Conservation (phyloP, 495 filamentous ascomycete species). For the Hypoxylon rickii region DNA sequence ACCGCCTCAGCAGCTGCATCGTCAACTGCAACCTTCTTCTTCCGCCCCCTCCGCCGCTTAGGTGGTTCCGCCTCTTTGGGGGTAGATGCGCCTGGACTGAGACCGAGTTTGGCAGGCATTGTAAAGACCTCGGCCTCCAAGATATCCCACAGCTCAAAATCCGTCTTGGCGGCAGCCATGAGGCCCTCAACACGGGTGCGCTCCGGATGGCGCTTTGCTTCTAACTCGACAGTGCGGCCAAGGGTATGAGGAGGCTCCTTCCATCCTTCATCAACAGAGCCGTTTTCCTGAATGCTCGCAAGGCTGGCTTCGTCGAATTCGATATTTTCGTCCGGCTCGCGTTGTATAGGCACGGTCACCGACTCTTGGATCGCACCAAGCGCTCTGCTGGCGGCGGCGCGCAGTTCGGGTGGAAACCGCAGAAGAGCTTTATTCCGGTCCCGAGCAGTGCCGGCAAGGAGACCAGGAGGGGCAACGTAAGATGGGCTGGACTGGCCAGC, state of each 20-base stretch:
- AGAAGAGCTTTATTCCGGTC: constrained; percentile 44
- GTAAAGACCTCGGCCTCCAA: constrained; percentile 72
- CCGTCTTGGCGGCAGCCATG: constrained; percentile 58
- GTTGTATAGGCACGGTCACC: no score
- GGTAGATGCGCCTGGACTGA: constrained; percentile 11
- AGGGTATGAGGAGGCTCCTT: constrained; percentile 22
- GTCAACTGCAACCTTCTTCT: neutral
- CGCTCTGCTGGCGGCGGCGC: constrained; percentile 44
- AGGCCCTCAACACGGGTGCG: constrained; percentile 51
- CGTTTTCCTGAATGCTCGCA: constrained; percentile 29
- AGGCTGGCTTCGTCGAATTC: constrained; percentile 8
- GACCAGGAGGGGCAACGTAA: constrained; percentile 8
- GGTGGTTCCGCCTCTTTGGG: neutral
- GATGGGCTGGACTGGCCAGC: constrained; percentile 15
- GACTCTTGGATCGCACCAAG: constrained; percentile 40
- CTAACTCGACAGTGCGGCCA: constrained; percentile 38
- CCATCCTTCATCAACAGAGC: constrained; percentile 36
- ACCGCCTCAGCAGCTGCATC: neutral
- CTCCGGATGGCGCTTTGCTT: constrained; percentile 45
- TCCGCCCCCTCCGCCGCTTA: neutral
- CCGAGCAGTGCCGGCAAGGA: constrained; percentile 14
- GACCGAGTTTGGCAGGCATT: constrained; percentile 53
- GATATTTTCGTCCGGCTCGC: neutral
- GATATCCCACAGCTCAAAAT: constrained; percentile 72
- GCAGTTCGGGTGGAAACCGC: constrained; percentile 47